These are phyloP conservation scores for Rhododendron molle DNA, from an alignment of 148 eudicot genomes.

Conservation along the genomic window DNA sequence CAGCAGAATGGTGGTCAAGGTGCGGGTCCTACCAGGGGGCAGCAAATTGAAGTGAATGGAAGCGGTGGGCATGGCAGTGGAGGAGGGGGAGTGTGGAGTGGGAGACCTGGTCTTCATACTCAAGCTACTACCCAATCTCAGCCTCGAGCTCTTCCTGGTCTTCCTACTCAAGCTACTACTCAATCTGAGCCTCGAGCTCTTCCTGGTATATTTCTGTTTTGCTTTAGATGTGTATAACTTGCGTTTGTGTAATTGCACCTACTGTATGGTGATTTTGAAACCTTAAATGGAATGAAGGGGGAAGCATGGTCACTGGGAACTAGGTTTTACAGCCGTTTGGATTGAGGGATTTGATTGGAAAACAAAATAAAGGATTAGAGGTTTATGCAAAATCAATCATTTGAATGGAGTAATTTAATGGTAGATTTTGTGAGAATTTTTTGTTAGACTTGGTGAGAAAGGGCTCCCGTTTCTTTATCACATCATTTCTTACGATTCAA, in stretches of 20 bases:
- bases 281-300: background rate
- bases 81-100: background rate
- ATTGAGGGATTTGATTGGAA: background rate
- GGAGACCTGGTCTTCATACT: background rate
- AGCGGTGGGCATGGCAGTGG: no score
- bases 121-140: background rate
- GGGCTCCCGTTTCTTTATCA: no score
- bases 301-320: background rate
- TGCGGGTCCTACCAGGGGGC: background rate
- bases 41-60: background rate
- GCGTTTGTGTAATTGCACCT: background rate
- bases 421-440: background rate
- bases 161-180: background rate
- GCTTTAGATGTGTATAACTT: background rate
- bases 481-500: no score
- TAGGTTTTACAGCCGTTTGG: background rate
- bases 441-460: no score
- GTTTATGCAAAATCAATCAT: background rate
- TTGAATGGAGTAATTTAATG: background rate
- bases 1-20: background rate
- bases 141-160: background rate
- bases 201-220: background rate
- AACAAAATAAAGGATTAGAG: background rate
- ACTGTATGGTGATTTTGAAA: background rate
- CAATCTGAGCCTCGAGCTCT: no score